A percentile compares a stretch with the other conserved stretches of the same genome.
phyloP scores from a whole-genome alignment of 345 rosid genomes.

The Eutrema heterophyllum region DNA sequence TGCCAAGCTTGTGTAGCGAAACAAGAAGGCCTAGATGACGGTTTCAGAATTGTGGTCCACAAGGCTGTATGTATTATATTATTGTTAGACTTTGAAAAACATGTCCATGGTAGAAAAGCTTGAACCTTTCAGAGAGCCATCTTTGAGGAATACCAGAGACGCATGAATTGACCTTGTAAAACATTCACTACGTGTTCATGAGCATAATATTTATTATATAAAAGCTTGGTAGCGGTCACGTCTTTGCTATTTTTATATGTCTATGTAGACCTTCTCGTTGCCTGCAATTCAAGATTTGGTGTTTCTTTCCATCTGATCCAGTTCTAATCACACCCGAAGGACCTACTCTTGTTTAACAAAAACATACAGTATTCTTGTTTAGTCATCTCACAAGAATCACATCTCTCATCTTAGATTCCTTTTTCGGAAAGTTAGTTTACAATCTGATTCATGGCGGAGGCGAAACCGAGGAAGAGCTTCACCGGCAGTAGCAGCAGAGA shows the following conservation, averaged over 20 bases:
- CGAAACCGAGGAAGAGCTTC: constrained; percentile 9
- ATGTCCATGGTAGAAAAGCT: too few species aligned
- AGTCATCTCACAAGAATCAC: background rate
- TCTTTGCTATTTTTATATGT: constrained; percentile 15
- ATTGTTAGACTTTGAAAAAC: constrained; percentile 12
- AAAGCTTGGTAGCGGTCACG: constrained; percentile 21
- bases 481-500: constrained; percentile 19
- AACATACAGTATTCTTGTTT: background rate
- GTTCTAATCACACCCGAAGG: too few species aligned
- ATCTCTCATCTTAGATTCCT: background rate
- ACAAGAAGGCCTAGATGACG: constrained; percentile 84
- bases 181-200: constrained; percentile 14
- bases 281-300: constrained; percentile 4
- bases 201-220: background rate
- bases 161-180: constrained; percentile 24
- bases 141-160: constrained; percentile 11
- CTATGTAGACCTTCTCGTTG: background rate
- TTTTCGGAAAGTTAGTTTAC: background rate
- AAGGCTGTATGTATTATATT: constrained; percentile 49
- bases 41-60: constrained; percentile 90
- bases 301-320: background rate
- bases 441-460: constrained; percentile 22
- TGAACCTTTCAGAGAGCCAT: constrained; percentile 1
- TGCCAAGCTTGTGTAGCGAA: constrained; percentile 86
- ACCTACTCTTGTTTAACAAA: too few species aligned